Base-by-base conservation (phyloP, 495 filamentous ascomycete genomes). In the Talaromyces trachyspermus region DNA sequence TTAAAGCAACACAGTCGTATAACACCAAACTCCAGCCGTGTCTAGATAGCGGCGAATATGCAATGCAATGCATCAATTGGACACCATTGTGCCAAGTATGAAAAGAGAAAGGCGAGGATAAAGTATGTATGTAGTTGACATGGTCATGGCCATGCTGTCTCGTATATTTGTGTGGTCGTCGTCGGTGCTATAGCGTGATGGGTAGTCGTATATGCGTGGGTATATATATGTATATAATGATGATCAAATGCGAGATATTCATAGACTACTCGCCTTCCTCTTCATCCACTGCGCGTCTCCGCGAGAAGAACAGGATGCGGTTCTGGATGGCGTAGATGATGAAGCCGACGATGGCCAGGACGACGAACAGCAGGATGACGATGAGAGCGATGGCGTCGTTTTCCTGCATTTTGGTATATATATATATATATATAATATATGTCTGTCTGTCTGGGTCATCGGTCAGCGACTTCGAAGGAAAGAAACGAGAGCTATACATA, bases 311-410 rank as follows among this genome's bases (percentile, higher is more conserved):
- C 0, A 59, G 59, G 42, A 73, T 55, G 17, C 62, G 68, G 55
- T 72, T 68, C 36, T 72, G 65, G 18, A 70, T 56, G 17, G 68
- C 64, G 59, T 80, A 88, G 68, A 88, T 87, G 46, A 73, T 76
- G 57, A 83, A 85, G 32, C 76, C 83, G 51, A 83, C 80, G 49
- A 80, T 64, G 33, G 81, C 81, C 20, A 89, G 77, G 37, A 88
- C 60, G 61, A 88, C 62, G 66, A 88, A 88, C 50, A 89, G 76
- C 32, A 88, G 54, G 65, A 89, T 87, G 65, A 89, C 82, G 66
- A 89, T 89, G 62, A 89, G 76, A 25, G 84, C 85, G 64, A 89
- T 85, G 59, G 81, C 76, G 67, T 86, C 76, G 77, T 89, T 89
- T 71, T 80, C 66, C 64, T 86, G 69, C 52, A 81, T 74, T 69